These are phyloP conservation scores for Suillus americanus DNA, from an alignment of 768 basidiomycete genomes.

Conservation along the genomic window DNA sequence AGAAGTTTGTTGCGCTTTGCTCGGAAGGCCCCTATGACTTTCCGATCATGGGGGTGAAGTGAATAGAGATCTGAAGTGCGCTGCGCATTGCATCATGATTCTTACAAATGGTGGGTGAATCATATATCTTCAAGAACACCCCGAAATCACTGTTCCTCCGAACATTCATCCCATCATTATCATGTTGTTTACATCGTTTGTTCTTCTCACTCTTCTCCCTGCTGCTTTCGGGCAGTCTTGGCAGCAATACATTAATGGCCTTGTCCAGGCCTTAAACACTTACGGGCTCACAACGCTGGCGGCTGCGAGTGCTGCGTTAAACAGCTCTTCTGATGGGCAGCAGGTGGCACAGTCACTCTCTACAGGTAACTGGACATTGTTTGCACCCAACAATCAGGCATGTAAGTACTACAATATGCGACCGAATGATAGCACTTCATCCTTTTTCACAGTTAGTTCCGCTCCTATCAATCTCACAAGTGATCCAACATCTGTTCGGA, in stretches of 20 bases:
- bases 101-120: neutral
- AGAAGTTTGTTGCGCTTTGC: neutral
- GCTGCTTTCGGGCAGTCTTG: constrained; percentile 23
- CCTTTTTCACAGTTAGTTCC: constrained; percentile 18
- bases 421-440: neutral
- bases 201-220: constrained; percentile 25
- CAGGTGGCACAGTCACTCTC: constrained; percentile 43
- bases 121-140: neutral
- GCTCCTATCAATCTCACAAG: constrained; percentile 34
- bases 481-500: constrained; percentile 39
- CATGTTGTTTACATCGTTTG: constrained; percentile 21
- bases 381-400: constrained; percentile 57
- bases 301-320: constrained; percentile 38
- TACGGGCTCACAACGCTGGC: constrained; percentile 45
- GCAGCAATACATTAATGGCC: constrained; percentile 30
- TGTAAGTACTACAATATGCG: constrained; percentile 34
- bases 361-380: constrained; percentile 48
- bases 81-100: constrained; percentile 33
- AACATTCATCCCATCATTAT: constrained; percentile 17
- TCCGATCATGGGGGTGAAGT: neutral
- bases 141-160: neutral
- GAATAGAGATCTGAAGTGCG: neutral
- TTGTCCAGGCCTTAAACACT: constrained; percentile 38
- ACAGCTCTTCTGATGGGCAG: constrained; percentile 42
- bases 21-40: neutral